phyloP scores from a whole-genome alignment of 805 yeast genomes.

The Nakazawaea ishiwadae region DNA sequence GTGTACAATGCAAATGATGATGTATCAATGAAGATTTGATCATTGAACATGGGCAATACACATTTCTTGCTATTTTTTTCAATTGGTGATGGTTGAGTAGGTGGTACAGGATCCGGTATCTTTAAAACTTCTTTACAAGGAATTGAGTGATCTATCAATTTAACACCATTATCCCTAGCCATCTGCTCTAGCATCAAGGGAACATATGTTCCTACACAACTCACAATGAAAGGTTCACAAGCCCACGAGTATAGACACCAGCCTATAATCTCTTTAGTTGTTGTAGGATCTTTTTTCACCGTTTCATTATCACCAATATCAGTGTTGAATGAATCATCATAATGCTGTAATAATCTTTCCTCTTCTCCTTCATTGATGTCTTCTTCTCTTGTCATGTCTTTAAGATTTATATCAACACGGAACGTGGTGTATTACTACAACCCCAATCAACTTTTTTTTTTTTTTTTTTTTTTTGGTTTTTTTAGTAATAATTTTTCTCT shows the following conservation, averaged over 20 bases:
- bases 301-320: no score
- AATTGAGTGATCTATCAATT: constrained; percentile 48
- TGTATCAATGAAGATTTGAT: constrained; percentile 51
- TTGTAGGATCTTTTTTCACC: constrained; percentile 42
- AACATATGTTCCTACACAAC: constrained; percentile 74
- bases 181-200: constrained; percentile 67
- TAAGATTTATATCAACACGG: no score
- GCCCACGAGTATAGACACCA: constrained; percentile 74
- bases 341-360: no score
- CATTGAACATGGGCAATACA: constrained; percentile 27
- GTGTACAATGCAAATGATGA: constrained; percentile 72
- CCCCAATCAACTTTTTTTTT: no score
- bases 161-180: constrained; percentile 70
- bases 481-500: no score
- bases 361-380: no score
- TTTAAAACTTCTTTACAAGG: constrained; percentile 42
- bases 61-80: constrained; percentile 21
- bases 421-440: no score
- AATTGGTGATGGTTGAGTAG: constrained; percentile 17
- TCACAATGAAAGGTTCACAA: constrained; percentile 75
- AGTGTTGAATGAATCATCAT: no score
- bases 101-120: constrained; percentile 29
- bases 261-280: constrained; percentile 46
- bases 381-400: no score
- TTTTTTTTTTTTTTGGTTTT: no score